These are phyloP conservation scores for Populus simonii DNA, from an alignment of 345 rosid species.

Conservation along the genomic window DNA sequence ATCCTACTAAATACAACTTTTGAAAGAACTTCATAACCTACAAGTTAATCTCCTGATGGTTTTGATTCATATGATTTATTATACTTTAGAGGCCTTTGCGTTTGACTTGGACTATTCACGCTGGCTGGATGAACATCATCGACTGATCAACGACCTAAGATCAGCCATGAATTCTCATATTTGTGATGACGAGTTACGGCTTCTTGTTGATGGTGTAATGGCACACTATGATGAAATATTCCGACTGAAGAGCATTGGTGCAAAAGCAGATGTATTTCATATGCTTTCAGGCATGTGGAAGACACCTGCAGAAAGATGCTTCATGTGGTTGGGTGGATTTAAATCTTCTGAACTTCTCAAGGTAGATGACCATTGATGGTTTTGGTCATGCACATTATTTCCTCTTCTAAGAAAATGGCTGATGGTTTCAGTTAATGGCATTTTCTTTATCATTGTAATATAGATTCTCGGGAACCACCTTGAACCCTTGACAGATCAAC, in stretches of 20 bases:
- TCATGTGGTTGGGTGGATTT: constrained; percentile 98
- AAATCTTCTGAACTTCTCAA: constrained; percentile 89
- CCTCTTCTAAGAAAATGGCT: not conserved
- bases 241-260: constrained; percentile 64
- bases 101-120: constrained; percentile 79
- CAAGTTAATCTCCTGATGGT: not conserved
- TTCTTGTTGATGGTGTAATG: constrained; percentile 76
- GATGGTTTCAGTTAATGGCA: not conserved
- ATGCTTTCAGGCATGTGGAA: constrained; percentile 98
- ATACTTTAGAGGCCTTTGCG: constrained; percentile 58
- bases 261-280: constrained; percentile 84
- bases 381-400: not conserved
- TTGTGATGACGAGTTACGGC: constrained; percentile 59
- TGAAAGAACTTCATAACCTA: not conserved
- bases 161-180: constrained; percentile 60
- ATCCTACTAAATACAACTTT: not conserved
- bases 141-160: constrained; percentile 67
- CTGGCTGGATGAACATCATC: constrained; percentile 91
- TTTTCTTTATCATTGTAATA: constrained; percentile 6
- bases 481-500: constrained; percentile 87
- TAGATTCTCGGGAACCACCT: constrained; percentile 86
- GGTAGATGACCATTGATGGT: constrained; percentile 32
- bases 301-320: constrained; percentile 87
- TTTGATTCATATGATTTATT: not conserved
- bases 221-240: constrained; percentile 72